Percentiles rank a stretch among this genome's conserved stretches.
phyloP scores from a whole-genome alignment of 768 basidiomycete genomes.

The Neoboletus magnificus region DNA sequence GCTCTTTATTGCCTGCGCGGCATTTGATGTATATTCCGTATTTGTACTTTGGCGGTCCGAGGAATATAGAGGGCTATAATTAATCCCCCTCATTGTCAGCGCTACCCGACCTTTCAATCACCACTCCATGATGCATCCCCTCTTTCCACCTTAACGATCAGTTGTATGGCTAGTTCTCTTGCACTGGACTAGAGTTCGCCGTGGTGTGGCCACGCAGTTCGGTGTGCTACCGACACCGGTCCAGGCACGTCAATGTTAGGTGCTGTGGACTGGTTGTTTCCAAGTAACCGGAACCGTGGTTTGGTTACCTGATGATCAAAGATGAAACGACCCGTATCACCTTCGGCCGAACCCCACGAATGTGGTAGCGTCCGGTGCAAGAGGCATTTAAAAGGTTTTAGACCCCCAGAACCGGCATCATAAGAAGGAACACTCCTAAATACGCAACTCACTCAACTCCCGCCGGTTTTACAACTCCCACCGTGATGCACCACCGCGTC shows the following conservation, averaged over 20 bases:
- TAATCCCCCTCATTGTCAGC: neutral
- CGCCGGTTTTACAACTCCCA: neutral
- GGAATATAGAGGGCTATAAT: constrained; percentile 2
- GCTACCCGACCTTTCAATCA: neutral
- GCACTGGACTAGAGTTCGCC: neutral
- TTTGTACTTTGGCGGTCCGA: neutral
- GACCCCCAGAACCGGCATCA: neutral
- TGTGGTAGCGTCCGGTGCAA: neutral
- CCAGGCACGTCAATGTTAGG: neutral
- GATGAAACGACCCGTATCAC: neutral
- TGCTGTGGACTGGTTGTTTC: neutral
- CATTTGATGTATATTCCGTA: neutral
- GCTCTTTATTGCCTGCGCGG: neutral
- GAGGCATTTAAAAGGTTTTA: neutral
- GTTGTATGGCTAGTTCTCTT: too few species aligned
- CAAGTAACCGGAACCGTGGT: constrained; percentile 7
- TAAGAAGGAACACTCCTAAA: neutral
- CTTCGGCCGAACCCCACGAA: constrained; percentile 7
- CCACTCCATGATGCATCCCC: neutral
- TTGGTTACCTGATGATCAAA: neutral
- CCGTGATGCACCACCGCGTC: neutral
- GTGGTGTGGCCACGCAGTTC: neutral
- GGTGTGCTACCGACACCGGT: neutral
- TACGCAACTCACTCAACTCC: neutral
- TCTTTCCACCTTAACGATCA: neutral